These are phyloP conservation scores for Phytophthora colocasiae DNA, from an alignment of 352 stramenopile species.

Conservation along the genomic window DNA sequence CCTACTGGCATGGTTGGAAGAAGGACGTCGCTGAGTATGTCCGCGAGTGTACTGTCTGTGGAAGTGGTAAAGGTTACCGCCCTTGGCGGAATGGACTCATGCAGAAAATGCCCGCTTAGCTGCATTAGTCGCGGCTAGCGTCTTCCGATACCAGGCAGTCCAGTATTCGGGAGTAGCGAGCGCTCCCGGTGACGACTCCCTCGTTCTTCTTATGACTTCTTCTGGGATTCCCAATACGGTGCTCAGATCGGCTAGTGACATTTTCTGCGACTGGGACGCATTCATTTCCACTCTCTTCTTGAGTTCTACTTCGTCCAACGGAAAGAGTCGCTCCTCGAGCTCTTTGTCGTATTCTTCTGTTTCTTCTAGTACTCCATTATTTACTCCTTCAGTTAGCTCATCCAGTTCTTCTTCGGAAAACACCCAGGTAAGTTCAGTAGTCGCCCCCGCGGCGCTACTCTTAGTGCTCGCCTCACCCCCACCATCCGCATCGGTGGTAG, in stretches of 20 bases:
- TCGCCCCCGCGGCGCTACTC: no score
- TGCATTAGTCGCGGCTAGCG: background rate
- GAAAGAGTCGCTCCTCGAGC: background rate
- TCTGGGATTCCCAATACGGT: background rate
- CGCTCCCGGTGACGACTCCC: background rate
- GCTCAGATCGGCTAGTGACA: background rate
- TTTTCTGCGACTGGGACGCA: background rate
- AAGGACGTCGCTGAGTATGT: no score
- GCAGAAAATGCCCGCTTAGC: no score
- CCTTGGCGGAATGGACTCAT: no score
- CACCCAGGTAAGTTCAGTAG: no score
- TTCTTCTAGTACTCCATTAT: background rate
- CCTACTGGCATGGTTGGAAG: no score
- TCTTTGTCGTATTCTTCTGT: background rate
- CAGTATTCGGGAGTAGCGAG: conserved; percentile 9
- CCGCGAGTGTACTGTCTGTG: no score
- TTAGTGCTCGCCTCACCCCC: no score
- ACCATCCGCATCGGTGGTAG: no score
- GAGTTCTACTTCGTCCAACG: background rate
- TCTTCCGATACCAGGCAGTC: background rate
- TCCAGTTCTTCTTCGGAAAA: no score
- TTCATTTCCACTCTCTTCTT: background rate
- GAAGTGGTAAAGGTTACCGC: no score
- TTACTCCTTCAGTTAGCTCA: no score
- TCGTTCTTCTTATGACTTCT: background rate